Evolutionary conservation across 768 basidiomycete species (phyloP), one percentile per base, ranked within the genome.

Genomic region (Hygrophorus pudorinus): DNA sequence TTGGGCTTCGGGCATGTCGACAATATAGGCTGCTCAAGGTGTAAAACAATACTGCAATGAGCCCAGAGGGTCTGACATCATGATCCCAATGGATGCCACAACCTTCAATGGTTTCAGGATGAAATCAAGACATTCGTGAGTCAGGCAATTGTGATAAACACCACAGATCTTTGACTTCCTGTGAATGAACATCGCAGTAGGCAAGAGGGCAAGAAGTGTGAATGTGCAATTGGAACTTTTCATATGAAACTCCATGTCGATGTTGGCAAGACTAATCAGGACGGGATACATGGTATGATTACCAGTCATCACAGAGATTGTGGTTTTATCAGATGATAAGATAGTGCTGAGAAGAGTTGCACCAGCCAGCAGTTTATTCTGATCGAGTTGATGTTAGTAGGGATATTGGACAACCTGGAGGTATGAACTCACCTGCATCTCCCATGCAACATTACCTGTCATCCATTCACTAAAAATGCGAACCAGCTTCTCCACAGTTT

Each of bases 321-420:
- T 56, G 7, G 63, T 63, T 38, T 66, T 66, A 41, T 65, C 59
- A 0, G 60, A 62, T 3, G 58, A 58, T 1, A 57, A 40, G 4
- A 65, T 51, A 0, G 55, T 51, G 0, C 63, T 57, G 8, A 65
- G 44, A n/a, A 65, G 48, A 0, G 59, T 64, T 0, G 53, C 50
- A 1, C 59, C 59, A 1, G 31, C 2, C 4, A 53, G 57, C 8
- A 63, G 38, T 29, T 44, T 28, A 6, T 45, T 34, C 56, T 59
- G n/a, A n/a, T n/a, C n/a, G n/a, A n/a, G n/a, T 39, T 30, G 31
- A 31, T 29, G 31, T 10, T 41, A 29, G 37, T 24, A 39, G 28
- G 5, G 3, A 45, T n/a, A 9, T 10, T 36, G 42, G 17, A 8
- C 5, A 27, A 35, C 37, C 10, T 18, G 5, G 43, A 37, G 12